Base-by-base conservation (phyloP, 1,284 basidiomycete species). In the Bondarzewia mesenterica region DNA sequence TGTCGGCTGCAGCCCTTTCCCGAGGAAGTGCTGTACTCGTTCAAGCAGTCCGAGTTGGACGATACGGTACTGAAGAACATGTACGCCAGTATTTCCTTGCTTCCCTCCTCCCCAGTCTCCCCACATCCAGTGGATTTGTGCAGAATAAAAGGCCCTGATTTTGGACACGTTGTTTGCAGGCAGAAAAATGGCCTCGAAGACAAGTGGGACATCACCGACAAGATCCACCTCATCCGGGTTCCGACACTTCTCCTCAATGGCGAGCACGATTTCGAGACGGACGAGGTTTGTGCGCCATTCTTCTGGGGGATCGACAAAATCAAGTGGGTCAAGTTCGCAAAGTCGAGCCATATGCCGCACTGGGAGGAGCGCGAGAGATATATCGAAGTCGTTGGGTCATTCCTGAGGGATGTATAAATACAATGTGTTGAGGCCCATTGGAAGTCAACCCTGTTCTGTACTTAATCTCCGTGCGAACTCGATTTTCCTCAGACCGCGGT, bases 51-150 rank as follows among this genome's bases (percentile, higher is more conserved):
- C 25, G 63, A 62, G 20, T 64, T 64, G 39, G 76, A 79, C 50
- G 65, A 69, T 4, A 80, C 77, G 0, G 75, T 77, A 0, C 75
- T 75, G 52, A 46, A 58, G 18, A 74, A 71, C 20, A 74, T 77
- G 73, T 71, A 40, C 32, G 65, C 57, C 36, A 21, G n/a, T n/a
- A n/a, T n/a, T 8, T 7, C 22, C 10, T 20, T 36, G 35, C 7
- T 10, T 14, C 14, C 10, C 16, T 10, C 10, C 14, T 27, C 10
- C 12, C 23, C 7, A n/a, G n/a, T n/a, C n/a, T n/a, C n/a, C n/a
- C n/a, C n/a, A n/a, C n/a, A n/a, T n/a, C n/a, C n/a, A n/a, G n/a
- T n/a, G n/a, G n/a, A n/a, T n/a, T n/a, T n/a, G n/a, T n/a, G n/a
- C n/a, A n/a, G n/a, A n/a, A n/a, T n/a, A n/a, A n/a, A n/a, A n/a